A percentile compares a stretch with the other conserved stretches of the same genome.
These are phyloP conservation scores for Rhizopogon rudus DNA, from an alignment of 768 basidiomycete genomes.

Conservation along the genomic window DNA sequence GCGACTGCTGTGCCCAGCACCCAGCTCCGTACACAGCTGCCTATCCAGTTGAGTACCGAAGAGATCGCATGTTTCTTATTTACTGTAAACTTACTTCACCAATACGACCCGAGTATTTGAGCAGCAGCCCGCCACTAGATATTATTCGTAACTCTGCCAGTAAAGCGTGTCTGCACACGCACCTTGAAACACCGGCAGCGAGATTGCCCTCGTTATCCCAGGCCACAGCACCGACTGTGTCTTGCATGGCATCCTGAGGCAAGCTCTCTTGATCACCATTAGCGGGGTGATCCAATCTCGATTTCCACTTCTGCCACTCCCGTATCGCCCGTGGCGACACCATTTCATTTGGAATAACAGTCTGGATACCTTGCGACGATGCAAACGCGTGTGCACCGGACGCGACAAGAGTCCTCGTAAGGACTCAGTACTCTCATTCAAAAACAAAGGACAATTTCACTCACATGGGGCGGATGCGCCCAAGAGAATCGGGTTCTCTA, in stretches of 20 bases:
- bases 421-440: not conserved
- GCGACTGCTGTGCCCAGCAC: conserved; percentile 57
- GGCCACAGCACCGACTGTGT: conserved; percentile 79
- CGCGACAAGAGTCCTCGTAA: conserved; percentile 51
- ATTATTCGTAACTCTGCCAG: not conserved
- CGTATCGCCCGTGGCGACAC: conserved; percentile 41
- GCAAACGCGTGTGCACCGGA: conserved; percentile 61
- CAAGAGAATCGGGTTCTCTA: conserved; percentile 41
- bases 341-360: conserved; percentile 41
- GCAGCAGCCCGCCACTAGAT: conserved; percentile 68
- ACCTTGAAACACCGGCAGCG: conserved; percentile 79
- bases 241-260: conserved; percentile 44
- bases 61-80: not conserved
- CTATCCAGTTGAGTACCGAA: conserved; percentile 27
- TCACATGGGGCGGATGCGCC: conserved; percentile 68
- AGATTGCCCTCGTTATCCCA: conserved; percentile 40
- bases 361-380: conserved; percentile 18
- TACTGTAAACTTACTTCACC: conserved; percentile 52
- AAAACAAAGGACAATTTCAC: conserved; percentile 14
- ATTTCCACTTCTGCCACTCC: conserved; percentile 63
- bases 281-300: conserved; percentile 26
- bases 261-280: not conserved
- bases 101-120: conserved; percentile 69
- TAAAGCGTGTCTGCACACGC: conserved; percentile 1
- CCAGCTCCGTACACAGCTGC: conserved; percentile 72